phyloP scores from a whole-genome alignment of 1,139 yeast species.

The Hemisphaericaspora xylanilytica region DNA sequence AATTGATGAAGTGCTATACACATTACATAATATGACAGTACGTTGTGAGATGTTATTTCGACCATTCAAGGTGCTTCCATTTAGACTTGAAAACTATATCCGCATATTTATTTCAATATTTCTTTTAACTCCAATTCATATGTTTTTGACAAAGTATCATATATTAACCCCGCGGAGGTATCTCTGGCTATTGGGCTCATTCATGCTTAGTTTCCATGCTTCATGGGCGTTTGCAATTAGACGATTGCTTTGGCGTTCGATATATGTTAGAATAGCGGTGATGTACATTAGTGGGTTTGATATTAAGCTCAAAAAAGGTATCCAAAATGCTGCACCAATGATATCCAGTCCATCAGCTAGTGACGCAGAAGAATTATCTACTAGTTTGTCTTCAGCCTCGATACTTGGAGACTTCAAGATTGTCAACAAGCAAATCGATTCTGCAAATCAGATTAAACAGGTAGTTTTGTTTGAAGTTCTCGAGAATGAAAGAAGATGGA shows the following conservation, averaged over 20 bases:
- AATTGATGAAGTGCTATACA: conserved; percentile 53
- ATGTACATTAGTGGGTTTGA: conserved; percentile 48
- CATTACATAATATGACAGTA: conserved; percentile 48
- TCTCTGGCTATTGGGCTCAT: conserved; percentile 38
- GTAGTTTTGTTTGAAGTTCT: conserved; percentile 48
- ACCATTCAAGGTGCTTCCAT: conserved; percentile 37
- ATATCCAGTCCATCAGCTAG: conserved; percentile 26
- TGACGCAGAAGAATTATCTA: conserved; percentile 22
- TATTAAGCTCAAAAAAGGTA: conserved; percentile 24
- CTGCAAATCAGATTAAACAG: conserved; percentile 45
- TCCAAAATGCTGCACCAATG: conserved; percentile 15
- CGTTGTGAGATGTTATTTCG: conserved; percentile 45
- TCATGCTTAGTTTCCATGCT: conserved; percentile 49
- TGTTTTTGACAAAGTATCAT: conserved; percentile 30
- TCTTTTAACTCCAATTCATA: conserved; percentile 49
- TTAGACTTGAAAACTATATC: conserved; percentile 25
- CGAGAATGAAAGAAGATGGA: conserved; percentile 62
- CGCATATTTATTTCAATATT: conserved; percentile 32
- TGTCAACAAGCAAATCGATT: conserved; percentile 36
- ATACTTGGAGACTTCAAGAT: conserved; percentile 40
- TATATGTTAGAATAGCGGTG: conserved; percentile 40
- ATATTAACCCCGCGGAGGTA: conserved; percentile 36
- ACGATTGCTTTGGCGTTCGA: conserved; percentile 54
- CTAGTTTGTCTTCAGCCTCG: conserved; percentile 13
- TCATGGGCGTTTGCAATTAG: conserved; percentile 53